A percentile compares a stretch with the other conserved stretches of the same genome.
phyloP scores from a whole-genome alignment of 768 basidiomycete genomes.

The Auriscalpium vulgare region DNA sequence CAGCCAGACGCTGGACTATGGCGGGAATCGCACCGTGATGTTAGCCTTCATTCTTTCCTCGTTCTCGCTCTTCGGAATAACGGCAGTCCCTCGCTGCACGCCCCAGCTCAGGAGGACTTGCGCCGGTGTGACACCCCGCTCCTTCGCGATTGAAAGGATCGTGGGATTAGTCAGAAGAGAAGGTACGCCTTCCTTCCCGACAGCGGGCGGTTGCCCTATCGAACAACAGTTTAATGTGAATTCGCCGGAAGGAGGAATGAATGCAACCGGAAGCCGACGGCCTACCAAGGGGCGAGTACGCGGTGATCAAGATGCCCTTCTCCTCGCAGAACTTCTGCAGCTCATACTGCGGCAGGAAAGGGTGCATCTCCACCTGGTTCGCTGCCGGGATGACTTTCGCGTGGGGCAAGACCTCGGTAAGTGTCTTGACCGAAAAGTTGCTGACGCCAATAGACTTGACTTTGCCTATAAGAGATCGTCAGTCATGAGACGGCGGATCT shows the following conservation, averaged over 20 bases:
- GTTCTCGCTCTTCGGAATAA: conserved; percentile 47
- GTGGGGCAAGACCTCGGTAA: conserved; percentile 32
- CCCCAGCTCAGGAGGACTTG: conserved; percentile 54
- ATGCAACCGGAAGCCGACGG: background rate
- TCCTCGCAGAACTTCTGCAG: conserved; percentile 46
- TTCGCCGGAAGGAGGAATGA: too few species aligned
- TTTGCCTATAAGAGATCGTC: conserved; percentile 17
- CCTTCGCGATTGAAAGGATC: conserved; percentile 26
- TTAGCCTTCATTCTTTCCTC: conserved; percentile 45
- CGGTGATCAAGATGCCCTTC: conserved; percentile 55
- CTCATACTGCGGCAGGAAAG: conserved; percentile 56
- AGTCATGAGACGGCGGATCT: background rate
- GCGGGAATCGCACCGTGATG: conserved; percentile 24
- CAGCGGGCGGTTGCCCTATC: background rate
- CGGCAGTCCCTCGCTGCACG: conserved; percentile 41
- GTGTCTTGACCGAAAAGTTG: conserved; percentile 32
- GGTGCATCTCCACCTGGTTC: conserved; percentile 68
- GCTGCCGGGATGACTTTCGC: conserved; percentile 52
- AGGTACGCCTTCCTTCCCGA: background rate
- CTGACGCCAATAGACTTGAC: conserved; percentile 31
- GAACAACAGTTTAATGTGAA: background rate
- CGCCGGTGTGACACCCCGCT: conserved; percentile 38
- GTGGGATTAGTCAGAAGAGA: background rate
- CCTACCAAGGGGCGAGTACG: conserved; percentile 47
- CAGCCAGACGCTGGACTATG: background rate